These are phyloP conservation scores for Physcia stellaris DNA, from an alignment of 495 filamentous ascomycete genomes.

Conservation along the genomic window DNA sequence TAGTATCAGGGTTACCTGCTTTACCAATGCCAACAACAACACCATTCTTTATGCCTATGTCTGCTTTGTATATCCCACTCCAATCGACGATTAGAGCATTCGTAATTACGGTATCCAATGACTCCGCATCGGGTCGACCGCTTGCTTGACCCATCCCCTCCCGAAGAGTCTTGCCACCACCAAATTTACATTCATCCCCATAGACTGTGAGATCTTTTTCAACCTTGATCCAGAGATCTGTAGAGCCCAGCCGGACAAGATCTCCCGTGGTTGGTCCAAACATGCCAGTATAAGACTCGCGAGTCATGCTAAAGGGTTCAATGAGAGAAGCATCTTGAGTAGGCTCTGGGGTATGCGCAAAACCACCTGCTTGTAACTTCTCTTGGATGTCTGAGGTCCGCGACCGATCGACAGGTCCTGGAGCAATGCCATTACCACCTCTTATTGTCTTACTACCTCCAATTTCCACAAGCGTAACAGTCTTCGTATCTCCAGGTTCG, in stretches of 20 bases:
- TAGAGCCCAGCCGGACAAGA: slow-evolving; percentile 63
- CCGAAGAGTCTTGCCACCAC: slow-evolving; percentile 84
- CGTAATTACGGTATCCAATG: slow-evolving; percentile 76
- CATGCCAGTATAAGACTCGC: slow-evolving; percentile 69
- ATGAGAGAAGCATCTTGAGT: slow-evolving; percentile 37
- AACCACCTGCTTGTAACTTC: slow-evolving; percentile 55
- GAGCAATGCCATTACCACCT: slow-evolving; percentile 71
- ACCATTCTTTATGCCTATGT: slow-evolving; percentile 88
- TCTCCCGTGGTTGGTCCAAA: slow-evolving; percentile 91
- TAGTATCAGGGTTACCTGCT: slow-evolving; percentile 91
- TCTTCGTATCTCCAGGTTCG: slow-evolving; percentile 87
- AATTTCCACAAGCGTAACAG: slow-evolving; percentile 87
- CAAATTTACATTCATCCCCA: slow-evolving; percentile 93
- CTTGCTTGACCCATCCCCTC: slow-evolving; percentile 96
- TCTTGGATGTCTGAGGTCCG: slow-evolving; percentile 50
- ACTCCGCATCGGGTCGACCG: slow-evolving; percentile 54
- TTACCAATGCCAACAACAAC: slow-evolving; percentile 87
- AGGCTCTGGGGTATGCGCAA: slow-evolving; percentile 61
- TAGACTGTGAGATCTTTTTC: slow-evolving; percentile 77
- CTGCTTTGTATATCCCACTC: slow-evolving; percentile 90
- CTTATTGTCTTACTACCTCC: slow-evolving; percentile 67
- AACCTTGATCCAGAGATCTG: slow-evolving; percentile 83
- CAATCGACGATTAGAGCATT: slow-evolving; percentile 90
- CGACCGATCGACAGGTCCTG: slow-evolving; percentile 50
- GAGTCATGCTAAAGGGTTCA: slow-evolving; percentile 55